These are phyloP conservation scores for Crotalaria pallida DNA, from an alignment of 306 rosid species.

Conservation along the genomic window DNA sequence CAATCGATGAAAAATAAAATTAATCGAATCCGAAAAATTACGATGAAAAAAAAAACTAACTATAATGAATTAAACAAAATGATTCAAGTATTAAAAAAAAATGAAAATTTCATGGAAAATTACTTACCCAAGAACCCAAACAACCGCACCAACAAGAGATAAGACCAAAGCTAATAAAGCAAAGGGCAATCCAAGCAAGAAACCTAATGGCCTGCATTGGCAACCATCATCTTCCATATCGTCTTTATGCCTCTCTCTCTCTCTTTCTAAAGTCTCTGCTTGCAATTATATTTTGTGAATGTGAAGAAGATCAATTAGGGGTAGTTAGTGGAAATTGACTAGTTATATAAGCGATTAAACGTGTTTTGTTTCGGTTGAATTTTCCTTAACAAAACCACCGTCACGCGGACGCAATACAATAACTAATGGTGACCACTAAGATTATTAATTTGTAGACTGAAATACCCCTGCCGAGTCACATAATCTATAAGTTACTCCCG, in stretches of 20 bases:
- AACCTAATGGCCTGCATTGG: constrained; percentile 81
- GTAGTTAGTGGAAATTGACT: neutral
- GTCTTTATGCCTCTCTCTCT: neutral
- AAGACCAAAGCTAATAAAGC: constrained; percentile 59
- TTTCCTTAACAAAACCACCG: neutral
- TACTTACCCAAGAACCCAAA: constrained; percentile 68
- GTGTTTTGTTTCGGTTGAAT: neutral
- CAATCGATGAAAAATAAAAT: too few species aligned
- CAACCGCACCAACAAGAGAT: constrained; percentile 58
- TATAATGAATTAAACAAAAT: neutral
- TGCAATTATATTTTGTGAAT: neutral
- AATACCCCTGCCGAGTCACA: neutral
- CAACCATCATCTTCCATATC: constrained; percentile 51
- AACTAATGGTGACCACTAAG: neutral
- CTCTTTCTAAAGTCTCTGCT: neutral
- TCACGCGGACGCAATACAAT: neutral
- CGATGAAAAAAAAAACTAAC: neutral
- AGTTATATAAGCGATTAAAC: constrained; percentile 20
- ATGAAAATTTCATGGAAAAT: neutral
- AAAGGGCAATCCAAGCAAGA: constrained; percentile 79
- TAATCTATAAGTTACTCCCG: neutral
- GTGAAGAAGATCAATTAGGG: neutral
- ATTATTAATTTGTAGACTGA: neutral
- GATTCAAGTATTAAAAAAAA: neutral
- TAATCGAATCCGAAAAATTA: too few species aligned